These are phyloP conservation scores for Colletotrichum sp. DNA, from an alignment of 2,329 filamentous ascomycete species.

Conservation along the genomic window DNA sequence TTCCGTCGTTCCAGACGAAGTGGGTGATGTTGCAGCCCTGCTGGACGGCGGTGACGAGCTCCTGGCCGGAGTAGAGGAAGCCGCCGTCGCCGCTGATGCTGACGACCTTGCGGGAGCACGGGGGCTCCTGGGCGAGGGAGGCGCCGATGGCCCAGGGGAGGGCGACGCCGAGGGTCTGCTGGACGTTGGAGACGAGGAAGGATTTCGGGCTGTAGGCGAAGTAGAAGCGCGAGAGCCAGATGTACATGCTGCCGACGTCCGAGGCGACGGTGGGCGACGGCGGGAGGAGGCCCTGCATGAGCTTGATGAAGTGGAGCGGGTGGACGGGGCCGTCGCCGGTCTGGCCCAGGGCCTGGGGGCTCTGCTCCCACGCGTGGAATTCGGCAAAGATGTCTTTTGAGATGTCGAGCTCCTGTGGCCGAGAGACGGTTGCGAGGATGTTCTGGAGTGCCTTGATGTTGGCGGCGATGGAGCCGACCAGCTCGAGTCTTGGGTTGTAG, in stretches of 20 bases:
- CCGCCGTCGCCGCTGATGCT: conserved; percentile 50
- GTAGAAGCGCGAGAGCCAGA: conserved; percentile 51
- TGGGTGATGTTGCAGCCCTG: conserved; percentile 53
- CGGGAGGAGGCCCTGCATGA: conserved; percentile 42
- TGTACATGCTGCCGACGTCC: conserved; percentile 53
- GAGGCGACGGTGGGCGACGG: conserved; percentile 45
- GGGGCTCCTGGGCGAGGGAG: conserved; percentile 43
- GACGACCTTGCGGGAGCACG: conserved; percentile 47
- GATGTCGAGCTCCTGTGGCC: conserved; percentile 37
- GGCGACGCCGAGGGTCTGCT: conserved; percentile 52
- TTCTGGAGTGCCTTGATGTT: conserved; percentile 40
- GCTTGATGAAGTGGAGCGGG: conserved; percentile 47
- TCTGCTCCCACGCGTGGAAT: conserved; percentile 36
- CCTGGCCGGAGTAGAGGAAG: conserved; percentile 53
- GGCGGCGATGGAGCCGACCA: conserved; percentile 44
- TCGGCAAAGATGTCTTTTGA: conserved; percentile 37
- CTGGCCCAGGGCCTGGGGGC: conserved; percentile 21
- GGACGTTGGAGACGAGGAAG: conserved; percentile 50
- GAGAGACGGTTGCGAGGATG: conserved; percentile 32
- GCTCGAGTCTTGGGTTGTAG: conserved; percentile 44
- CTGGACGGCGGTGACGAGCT: conserved; percentile 48
- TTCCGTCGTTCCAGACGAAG: conserved; percentile 54
- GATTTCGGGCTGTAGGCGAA: conserved; percentile 46
- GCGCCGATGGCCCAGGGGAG: conserved; percentile 53
- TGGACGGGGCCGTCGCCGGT: conserved; percentile 38